Evolutionary conservation across 345 rosid species (phyloP).

Genomic region (Carallia brachiata): DNA sequence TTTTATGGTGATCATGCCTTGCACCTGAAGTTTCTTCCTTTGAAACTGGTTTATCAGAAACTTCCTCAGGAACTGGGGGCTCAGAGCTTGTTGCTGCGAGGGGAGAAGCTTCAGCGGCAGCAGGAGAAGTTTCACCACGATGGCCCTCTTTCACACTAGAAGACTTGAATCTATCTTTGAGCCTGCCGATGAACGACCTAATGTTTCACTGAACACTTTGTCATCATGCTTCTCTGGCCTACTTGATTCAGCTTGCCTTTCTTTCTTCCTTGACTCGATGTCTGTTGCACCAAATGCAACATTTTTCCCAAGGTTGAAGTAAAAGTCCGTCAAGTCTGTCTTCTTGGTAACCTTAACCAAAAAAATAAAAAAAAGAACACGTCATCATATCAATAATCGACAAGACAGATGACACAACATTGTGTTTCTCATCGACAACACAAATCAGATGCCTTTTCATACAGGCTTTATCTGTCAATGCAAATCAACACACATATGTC

Average conservation of each 20-base stretch:
- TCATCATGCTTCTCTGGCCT: constrained; percentile 41
- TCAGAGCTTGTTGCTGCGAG: constrained; percentile 18
- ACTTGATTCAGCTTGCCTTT: constrained; percentile 38
- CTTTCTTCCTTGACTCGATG: constrained; percentile 37
- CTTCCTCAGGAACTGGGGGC: constrained; percentile 30
- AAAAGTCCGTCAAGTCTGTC: constrained; percentile 77
- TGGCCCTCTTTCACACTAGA: constrained; percentile 23
- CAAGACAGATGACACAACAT: background rate
- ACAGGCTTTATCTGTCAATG: background rate
- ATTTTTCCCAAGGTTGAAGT: constrained; percentile 75
- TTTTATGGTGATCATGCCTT: constrained; percentile 56
- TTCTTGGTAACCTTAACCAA: constrained; percentile 74
- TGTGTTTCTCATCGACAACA: background rate
- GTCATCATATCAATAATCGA: background rate
- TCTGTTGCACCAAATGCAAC: constrained; percentile 75
- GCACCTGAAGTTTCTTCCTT: constrained; percentile 30
- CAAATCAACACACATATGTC: no score
- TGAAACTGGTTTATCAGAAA: constrained; percentile 22
- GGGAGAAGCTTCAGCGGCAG: background rate
- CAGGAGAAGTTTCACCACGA: constrained; percentile 29
- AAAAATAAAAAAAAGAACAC: constrained; percentile 22
- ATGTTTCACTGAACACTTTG: constrained; percentile 18
- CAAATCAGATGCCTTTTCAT: background rate
- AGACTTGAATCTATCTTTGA: constrained; percentile 17
- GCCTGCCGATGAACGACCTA: constrained; percentile 17